A percentile compares a stretch with the other conserved stretches of the same genome.
Evolutionary conservation across 2,329 filamentous ascomycete genomes (phyloP).

Genomic region (Paecilomyces variotii): DNA sequence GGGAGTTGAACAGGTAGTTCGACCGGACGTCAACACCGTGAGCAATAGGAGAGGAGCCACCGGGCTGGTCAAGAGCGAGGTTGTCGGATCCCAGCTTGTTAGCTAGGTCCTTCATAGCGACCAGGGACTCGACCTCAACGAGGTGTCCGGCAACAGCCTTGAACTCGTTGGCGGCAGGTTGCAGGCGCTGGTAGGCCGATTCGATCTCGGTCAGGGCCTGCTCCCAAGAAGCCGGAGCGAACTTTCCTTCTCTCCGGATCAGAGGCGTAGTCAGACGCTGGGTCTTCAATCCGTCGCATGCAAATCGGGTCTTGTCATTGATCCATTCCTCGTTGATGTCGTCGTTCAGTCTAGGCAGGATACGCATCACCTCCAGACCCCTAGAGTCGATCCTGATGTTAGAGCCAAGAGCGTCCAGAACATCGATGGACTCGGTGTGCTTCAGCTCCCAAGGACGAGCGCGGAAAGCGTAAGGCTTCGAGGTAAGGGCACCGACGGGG

Average conservation of each 20-base stretch:
- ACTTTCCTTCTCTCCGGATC: constrained; percentile 80
- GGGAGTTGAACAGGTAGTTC: constrained; percentile 96
- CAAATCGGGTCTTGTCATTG: constrained; percentile 95
- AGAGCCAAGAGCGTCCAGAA: constrained; percentile 84
- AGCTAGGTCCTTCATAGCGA: constrained; percentile 93
- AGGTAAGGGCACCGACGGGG: constrained; percentile 91
- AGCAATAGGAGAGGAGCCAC: constrained; percentile 72
- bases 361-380: constrained; percentile 91
- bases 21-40: constrained; percentile 90
- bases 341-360: constrained; percentile 88
- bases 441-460: constrained; percentile 95
- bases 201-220: constrained; percentile 85
- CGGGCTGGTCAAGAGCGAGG: constrained; percentile 81
- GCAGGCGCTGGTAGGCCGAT: constrained; percentile 68
- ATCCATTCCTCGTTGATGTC: constrained; percentile 99
- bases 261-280: constrained; percentile 90
- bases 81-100: constrained; percentile 97
- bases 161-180: constrained; percentile 86
- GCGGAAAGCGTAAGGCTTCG: constrained; percentile 96
- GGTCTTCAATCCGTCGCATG: constrained; percentile 92
- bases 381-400: constrained; percentile 91
- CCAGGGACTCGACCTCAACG: constrained; percentile 83
- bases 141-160: constrained; percentile 90
- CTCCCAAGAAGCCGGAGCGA: constrained; percentile 90
- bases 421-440: constrained; percentile 92